Evolutionary conservation across 371 early-diverging fungal species (phyloP).

Genomic region (Mucor velutinosus): DNA sequence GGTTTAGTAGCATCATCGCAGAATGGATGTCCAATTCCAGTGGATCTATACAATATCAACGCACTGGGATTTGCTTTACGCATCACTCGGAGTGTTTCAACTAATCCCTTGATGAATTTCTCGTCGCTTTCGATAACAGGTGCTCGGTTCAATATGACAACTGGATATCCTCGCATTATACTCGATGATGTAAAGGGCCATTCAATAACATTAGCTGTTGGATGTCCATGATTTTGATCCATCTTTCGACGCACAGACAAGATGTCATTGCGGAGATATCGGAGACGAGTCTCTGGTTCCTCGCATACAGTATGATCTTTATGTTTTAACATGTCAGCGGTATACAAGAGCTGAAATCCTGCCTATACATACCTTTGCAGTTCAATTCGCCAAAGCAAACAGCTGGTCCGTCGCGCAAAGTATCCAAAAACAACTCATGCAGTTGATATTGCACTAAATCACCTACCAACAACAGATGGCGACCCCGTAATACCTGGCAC

Average conservation of each 20-base stretch:
- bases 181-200: slow-evolving; percentile 50
- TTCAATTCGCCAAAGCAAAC: slow-evolving; percentile 60
- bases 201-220: slow-evolving; percentile 40
- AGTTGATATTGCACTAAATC: slow-evolving; percentile 62
- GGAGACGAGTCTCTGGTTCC: slow-evolving; percentile 33
- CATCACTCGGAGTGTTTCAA: slow-evolving; percentile 43
- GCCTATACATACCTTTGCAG: slow-evolving; percentile 48
- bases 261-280: slow-evolving; percentile 60
- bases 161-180: slow-evolving; percentile 33
- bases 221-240: slow-evolving; percentile 33
- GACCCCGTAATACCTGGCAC: slow-evolving; percentile 39
- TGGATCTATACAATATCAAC: slow-evolving; percentile 55
- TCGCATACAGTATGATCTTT: slow-evolving; percentile 48
- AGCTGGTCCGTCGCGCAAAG: slow-evolving; percentile 46
- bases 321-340: not conserved
- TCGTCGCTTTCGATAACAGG: slow-evolving; percentile 50
- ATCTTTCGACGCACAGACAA: slow-evolving; percentile 40
- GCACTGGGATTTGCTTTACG: slow-evolving; percentile 37
- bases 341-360: not conserved
- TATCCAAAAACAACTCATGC: slow-evolving; percentile 56
- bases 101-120: slow-evolving; percentile 42
- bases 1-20: slow-evolving; percentile 48
- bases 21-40: slow-evolving; percentile 53
- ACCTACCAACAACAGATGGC: slow-evolving; percentile 53
- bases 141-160: slow-evolving; percentile 55